These are phyloP conservation scores for Fusarium decemcellulare DNA, from an alignment of 2,329 filamentous ascomycete genomes.

Conservation along the genomic window DNA sequence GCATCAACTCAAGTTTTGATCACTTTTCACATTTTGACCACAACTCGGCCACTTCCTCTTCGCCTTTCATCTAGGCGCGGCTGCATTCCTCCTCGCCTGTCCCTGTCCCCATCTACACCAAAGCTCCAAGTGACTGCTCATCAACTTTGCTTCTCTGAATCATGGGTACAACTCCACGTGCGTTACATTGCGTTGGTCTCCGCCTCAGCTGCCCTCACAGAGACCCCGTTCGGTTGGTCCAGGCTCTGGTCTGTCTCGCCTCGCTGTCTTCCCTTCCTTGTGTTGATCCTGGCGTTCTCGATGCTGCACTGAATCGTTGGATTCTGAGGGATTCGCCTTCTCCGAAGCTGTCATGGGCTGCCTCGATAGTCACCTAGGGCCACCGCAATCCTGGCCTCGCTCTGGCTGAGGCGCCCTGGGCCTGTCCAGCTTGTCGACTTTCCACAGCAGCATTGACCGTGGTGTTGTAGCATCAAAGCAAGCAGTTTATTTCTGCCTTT, in stretches of 20 bases:
- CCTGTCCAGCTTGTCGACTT: background rate
- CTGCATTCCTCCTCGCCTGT: slow-evolving; percentile 1
- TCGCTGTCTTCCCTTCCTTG: slow-evolving; percentile 1
- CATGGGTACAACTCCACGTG: slow-evolving; percentile 21
- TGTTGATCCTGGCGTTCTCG: slow-evolving; percentile 21
- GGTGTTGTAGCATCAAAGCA: slow-evolving; percentile 18
- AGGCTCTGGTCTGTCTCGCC: slow-evolving; percentile 37
- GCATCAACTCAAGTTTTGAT: background rate
- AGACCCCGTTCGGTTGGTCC: slow-evolving; percentile 23
- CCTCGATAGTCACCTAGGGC: background rate
- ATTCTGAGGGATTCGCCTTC: slow-evolving; percentile 22
- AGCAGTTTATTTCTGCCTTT: slow-evolving; percentile 12
- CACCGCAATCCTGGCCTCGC: slow-evolving; percentile 8
- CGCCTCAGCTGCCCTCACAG: slow-evolving; percentile 14
- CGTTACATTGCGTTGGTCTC: slow-evolving; percentile 30
- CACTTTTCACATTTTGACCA: slow-evolving; percentile 13
- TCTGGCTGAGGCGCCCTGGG: slow-evolving; percentile 3
- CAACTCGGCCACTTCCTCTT: background rate
- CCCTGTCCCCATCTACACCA: slow-evolving; percentile 5
- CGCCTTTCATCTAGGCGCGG: background rate
- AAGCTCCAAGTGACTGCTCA: slow-evolving; percentile 19
- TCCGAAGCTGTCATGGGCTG: slow-evolving; percentile 9
- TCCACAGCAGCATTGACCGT: slow-evolving; percentile 7
- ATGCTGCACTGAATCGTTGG: slow-evolving; percentile 21
- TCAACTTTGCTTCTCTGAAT: slow-evolving; percentile 17